Evolutionary conservation across 2,329 filamentous ascomycete species (phyloP).

Genomic region (Ascochyta clinopodiicola): DNA sequence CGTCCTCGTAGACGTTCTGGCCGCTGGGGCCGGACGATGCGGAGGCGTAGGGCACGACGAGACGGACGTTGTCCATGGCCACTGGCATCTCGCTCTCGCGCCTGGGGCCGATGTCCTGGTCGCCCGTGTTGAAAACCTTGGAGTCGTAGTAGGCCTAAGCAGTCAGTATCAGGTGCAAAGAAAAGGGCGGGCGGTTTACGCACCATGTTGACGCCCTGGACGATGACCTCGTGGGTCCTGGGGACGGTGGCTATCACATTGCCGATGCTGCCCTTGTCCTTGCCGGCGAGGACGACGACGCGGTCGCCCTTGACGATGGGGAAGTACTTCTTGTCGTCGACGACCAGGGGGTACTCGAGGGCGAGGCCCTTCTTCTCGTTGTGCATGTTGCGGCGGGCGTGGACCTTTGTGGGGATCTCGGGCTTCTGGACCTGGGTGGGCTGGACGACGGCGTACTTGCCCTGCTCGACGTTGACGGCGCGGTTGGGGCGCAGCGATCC

Average conservation of each 20-base stretch:
- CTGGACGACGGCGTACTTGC: constrained; percentile 65
- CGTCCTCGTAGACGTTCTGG: constrained; percentile 64
- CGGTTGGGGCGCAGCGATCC: constrained; percentile 80
- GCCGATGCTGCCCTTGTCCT: constrained; percentile 84
- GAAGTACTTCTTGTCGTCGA: constrained; percentile 39
- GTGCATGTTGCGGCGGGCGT: constrained; percentile 28
- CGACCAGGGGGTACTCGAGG: constrained; percentile 35
- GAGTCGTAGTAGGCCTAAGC: constrained; percentile 51
- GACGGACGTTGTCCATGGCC: constrained; percentile 74
- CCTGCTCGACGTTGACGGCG: constrained; percentile 67
- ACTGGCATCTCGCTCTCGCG: constrained; percentile 63
- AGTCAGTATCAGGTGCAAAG: constrained; percentile 1
- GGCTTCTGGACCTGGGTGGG: constrained; percentile 38
- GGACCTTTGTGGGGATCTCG: constrained; percentile 48
- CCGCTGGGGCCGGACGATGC: constrained; percentile 62
- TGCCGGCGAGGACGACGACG: constrained; percentile 79
- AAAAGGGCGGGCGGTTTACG: background rate
- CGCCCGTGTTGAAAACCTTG: constrained; percentile 42
- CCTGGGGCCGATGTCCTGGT: constrained; percentile 49
- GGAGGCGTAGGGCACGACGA: constrained; percentile 74
- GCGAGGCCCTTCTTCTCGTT: constrained; percentile 30
- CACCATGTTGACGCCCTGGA: constrained; percentile 53
- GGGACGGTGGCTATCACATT: constrained; percentile 64
- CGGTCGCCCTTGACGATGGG: constrained; percentile 68
- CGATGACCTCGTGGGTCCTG: constrained; percentile 40